Evolutionary conservation across 495 filamentous ascomycete genomes (phyloP).

Genomic region (Astrocystis sublimbata): DNA sequence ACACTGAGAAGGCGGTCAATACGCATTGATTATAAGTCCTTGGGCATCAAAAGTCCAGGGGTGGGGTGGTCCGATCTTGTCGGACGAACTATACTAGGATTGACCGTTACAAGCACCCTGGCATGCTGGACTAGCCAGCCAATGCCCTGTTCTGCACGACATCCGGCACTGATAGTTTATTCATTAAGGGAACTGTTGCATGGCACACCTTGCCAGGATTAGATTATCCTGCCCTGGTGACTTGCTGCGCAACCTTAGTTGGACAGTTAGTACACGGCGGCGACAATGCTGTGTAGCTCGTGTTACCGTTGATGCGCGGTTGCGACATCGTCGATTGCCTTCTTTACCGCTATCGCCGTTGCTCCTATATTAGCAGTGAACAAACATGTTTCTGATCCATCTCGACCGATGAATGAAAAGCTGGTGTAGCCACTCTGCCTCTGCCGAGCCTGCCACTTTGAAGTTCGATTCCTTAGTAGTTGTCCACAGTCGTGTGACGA

Average conservation of each 20-base stretch:
- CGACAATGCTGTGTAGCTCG: too few species aligned
- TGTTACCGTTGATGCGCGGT: too few species aligned
- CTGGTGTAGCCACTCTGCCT: not conserved
- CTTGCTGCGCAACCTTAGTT: conserved; percentile 4
- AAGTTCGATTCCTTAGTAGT: not conserved
- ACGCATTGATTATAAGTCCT: not conserved
- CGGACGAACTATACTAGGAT: not conserved
- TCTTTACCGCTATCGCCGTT: too few species aligned
- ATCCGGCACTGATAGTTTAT: conserved; percentile 2
- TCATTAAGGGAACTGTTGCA: not conserved
- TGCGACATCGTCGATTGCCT: too few species aligned
- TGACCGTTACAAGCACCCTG: too few species aligned
- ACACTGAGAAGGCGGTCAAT: conserved; percentile 10
- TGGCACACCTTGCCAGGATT: conserved; percentile 5
- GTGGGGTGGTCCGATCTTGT: not conserved
- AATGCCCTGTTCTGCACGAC: conserved; percentile 20
- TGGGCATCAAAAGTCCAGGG: conserved; percentile 3
- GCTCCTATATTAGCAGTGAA: too few species aligned
- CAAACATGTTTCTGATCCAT: not conserved
- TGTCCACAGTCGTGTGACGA: conserved; percentile 3
- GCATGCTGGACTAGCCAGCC: too few species aligned
- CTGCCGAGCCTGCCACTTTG: conserved; percentile 7
- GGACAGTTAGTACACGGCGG: too few species aligned
- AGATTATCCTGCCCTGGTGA: not conserved
- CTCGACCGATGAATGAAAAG: not conserved